Evolutionary conservation across 2,329 filamentous ascomycete genomes (phyloP).

Genomic region (Alternaria hordeiaustralica): DNA sequence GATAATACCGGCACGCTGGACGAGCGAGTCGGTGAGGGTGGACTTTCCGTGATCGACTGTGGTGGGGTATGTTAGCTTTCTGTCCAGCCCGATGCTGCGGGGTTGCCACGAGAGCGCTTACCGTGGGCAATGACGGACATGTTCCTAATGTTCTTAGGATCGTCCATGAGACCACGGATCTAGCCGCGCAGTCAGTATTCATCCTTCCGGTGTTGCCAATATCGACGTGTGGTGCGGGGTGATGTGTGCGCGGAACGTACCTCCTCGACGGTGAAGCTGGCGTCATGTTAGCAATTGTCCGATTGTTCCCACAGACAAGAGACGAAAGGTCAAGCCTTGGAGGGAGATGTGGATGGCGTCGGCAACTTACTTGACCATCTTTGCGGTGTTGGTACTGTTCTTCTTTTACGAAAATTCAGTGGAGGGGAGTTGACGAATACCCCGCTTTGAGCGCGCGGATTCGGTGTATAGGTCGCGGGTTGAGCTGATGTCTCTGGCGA

Average conservation of each 20-base stretch:
- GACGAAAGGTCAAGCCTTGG: neutral
- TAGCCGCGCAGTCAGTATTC: constrained; percentile 49
- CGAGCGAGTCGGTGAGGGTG: constrained; percentile 97
- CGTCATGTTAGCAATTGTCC: constrained; percentile 57
- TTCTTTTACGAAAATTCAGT: constrained; percentile 46
- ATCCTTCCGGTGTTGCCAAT: constrained; percentile 11
- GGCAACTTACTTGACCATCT: constrained; percentile 97
- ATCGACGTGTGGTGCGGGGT: constrained; percentile 25
- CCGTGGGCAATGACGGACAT: constrained; percentile 99
- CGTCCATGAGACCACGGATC: constrained; percentile 81
- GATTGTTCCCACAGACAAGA: neutral
- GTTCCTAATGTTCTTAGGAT: constrained; percentile 80
- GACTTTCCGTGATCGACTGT: constrained; percentile 99
- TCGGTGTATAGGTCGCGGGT: constrained; percentile 26
- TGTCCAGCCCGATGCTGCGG: constrained; percentile 17
- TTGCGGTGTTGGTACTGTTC: constrained; percentile 72
- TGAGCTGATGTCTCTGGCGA: constrained; percentile 41
- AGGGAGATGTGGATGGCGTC: constrained; percentile 1
- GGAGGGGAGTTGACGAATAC: constrained; percentile 41
- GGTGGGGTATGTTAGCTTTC: constrained; percentile 33
- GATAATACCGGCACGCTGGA: constrained; percentile 99
- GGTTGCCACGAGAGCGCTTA: constrained; percentile 48
- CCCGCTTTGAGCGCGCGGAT: constrained; percentile 42
- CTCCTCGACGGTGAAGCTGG: constrained; percentile 97
- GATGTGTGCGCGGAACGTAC: constrained; percentile 55